Base-by-base conservation (phyloP, 2,329 filamentous ascomycete genomes). In the Beauveria varroae region DNA sequence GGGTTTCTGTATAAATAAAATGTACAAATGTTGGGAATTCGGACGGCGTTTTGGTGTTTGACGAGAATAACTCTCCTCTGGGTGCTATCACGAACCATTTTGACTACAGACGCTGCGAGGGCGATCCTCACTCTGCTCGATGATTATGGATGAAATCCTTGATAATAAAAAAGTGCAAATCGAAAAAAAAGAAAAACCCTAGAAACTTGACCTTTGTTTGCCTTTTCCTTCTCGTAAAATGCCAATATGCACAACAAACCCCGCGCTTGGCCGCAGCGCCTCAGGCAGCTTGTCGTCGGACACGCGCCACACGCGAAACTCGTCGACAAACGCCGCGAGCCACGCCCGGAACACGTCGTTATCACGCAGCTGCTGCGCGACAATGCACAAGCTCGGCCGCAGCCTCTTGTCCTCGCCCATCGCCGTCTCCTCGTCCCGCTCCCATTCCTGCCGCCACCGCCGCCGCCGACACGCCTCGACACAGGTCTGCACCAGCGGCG, bases 331-430 rank as follows among this genome's bases (percentile, higher is more conserved):
- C 57, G 83, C 82, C 64, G 78, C 78, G 54, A 96, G 75, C 91
- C 93, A 98, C 16, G 80, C 76, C 67, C 93, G 87, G 67, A 98
- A 95, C 6, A 98, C 90, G 40, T 93, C 88, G 2, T 90, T 84
- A 30, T 91, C 87, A 34, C 95, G 85, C 54, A 97, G 82, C 74
- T 98, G 93, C 77, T 98, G 93, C 26, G 90, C 93, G 56, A 98
- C 81, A 6, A 98, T 75, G 69, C 90, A 93, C 0, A 96, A 82
- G 20, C 63, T 61, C 41, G 57, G 50, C n/a, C 24, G 28, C 49
- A 5, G 8, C 4, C 22, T 14, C 26, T 20, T 28, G 5, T 46
- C 49, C 10, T 34, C 37, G 14, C 12, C 9, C 5, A 5, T 18
- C 9, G 65, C 63, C 34, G 63, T 30, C 20, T 64, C 57, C 20